Evolutionary conservation across 306 rosid genomes (phyloP), one percentile per base, ranked within the genome.

Genomic region (Glycine soja): DNA sequence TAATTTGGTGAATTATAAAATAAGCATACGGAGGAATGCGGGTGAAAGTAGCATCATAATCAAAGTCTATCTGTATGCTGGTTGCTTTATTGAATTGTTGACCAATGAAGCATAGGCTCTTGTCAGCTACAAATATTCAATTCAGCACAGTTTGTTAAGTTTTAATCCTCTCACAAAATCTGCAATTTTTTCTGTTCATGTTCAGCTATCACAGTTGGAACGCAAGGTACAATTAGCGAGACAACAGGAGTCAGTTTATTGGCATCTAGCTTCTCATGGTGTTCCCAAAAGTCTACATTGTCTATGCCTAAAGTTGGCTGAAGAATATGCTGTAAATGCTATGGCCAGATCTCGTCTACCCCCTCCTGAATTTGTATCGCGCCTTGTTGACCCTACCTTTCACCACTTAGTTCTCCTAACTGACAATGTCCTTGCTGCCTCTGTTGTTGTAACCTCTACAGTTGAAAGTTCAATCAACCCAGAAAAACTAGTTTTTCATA

Each of bases 201-300:
- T 87, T 85, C 90, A 94, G 98, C 83, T 94, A 54, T 87, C 83
- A 62, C 84, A 76, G 80, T 92, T 94, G 98, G 98, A 94, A 84
- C 92, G 16, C 80, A 92, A 89, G 83, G 93, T 92, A 62, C 92
- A 88, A 59, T 82, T 83, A 50, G 97, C 97, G 10, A 88, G 88
- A 80, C 90, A 90, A 68, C 87, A 86, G 15, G 97, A 94, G 74
- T 92, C 94, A 10, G 71, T 92, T 36, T 92, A 88, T 79, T 94
- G 98, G 98, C 90, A 92, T 89, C 84, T 94, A 77, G 98, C 98
- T 61, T 92, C 98, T 38, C 92, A 91, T 53, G 98, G 97, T 74
- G 88, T 94, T 80, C 98, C 97, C 45, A 88, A 83, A 75, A 84
- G 94, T 85, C 82, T 94, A 42, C 94, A 87, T 78, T 94, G 98